Conservation (phyloP, 2,329 filamentous ascomycete genomes). For the Leptographium procerum region DNA sequence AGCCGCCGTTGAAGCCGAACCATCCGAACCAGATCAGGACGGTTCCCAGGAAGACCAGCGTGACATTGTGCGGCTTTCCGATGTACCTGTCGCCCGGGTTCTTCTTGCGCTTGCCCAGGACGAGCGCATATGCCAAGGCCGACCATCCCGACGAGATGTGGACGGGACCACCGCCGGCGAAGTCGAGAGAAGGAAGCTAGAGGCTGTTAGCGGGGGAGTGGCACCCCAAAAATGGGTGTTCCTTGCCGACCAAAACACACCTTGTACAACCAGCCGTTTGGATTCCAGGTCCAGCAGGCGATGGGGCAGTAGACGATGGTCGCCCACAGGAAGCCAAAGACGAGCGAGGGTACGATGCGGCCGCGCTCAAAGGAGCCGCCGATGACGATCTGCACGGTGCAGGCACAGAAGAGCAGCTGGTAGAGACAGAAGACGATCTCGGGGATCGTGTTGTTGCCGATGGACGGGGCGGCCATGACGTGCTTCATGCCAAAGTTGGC, state of each 20-base stretch:
- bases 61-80: constrained; percentile 49
- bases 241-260: not conserved
- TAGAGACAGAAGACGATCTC: constrained; percentile 58
- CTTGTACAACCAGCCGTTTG: constrained; percentile 51
- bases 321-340: constrained; percentile 53
- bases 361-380: constrained; percentile 49
- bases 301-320: constrained; percentile 52
- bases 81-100: constrained; percentile 32
- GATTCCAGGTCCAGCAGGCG: constrained; percentile 57
- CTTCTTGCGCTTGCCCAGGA: constrained; percentile 45
- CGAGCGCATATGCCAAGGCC: constrained; percentile 52
- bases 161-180: constrained; percentile 51
- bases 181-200: constrained; percentile 43
- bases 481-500: constrained; percentile 50
- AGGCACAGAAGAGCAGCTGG: constrained; percentile 50
- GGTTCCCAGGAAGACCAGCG: constrained; percentile 52
- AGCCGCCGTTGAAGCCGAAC: constrained; percentile 42
- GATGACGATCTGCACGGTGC: constrained; percentile 52
- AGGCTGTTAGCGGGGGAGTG: not conserved
- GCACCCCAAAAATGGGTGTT: constrained; percentile 18
- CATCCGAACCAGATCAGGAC: constrained; percentile 55
- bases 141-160: constrained; percentile 52
- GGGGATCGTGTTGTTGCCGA: constrained; percentile 43
- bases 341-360: constrained; percentile 49
- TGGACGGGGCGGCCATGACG: constrained; percentile 48